Percentiles rank a stretch among this genome's conserved stretches.
These are phyloP conservation scores for Rhytidiadelphus loreus DNA, from an alignment of 225 moss, liverwort and hornwort species.

Conservation along the genomic window DNA sequence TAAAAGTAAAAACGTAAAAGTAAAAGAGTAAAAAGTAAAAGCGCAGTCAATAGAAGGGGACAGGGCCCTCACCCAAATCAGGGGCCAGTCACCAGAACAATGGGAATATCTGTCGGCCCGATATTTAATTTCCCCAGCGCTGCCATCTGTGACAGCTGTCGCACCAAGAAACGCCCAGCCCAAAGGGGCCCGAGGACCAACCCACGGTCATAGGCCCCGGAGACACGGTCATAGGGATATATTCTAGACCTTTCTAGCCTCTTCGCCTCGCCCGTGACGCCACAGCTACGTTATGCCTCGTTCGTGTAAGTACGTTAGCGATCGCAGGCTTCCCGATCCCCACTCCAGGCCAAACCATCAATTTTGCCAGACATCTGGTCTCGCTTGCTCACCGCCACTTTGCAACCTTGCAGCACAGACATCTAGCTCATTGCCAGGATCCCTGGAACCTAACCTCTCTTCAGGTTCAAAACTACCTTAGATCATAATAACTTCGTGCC, in stretches of 20 bases:
- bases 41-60: background rate
- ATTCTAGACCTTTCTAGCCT: background rate
- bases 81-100: background rate
- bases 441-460: background rate
- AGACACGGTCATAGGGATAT: background rate
- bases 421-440: background rate
- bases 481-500: background rate
- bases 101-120: constrained; percentile 12
- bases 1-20: background rate
- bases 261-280: background rate
- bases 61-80: background rate
- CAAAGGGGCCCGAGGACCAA: no score
- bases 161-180: background rate
- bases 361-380: background rate
- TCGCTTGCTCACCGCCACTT: constrained; percentile 4
- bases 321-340: background rate
- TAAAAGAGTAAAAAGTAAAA: background rate
- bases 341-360: background rate
- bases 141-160: background rate
- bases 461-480: background rate
- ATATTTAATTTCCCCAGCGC: background rate
- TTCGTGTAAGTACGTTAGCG: background rate
- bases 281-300: background rate
- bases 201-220: background rate
- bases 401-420: background rate